Conservation (phyloP, 164 flowering plant genomes). For the Paratinospora sagittata region DNA sequence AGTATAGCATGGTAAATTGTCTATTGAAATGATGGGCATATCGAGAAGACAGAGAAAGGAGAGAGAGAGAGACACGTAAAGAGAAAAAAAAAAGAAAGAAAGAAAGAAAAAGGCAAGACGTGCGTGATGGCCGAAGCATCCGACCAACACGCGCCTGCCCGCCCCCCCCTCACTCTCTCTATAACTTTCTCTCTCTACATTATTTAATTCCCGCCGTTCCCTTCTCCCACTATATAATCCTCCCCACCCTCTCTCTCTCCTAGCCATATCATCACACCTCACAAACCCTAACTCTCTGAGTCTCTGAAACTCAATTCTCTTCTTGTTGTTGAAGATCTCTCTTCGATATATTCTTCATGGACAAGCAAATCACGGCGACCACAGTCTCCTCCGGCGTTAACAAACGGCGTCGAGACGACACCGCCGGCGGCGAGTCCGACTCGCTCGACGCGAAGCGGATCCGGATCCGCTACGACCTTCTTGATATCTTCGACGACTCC, state of each 20-base stretch:
- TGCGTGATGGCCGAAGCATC: slow-evolving; percentile 48
- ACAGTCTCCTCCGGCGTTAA: no score
- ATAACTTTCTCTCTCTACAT: background rate
- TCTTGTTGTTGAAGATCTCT: no score
- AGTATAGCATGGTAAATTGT: no score
- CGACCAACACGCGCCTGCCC: slow-evolving; percentile 37
- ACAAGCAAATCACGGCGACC: no score
- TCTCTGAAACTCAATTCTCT: no score
- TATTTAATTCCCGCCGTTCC: background rate
- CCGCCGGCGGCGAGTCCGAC: slow-evolving; percentile 7
- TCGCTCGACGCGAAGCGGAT: slow-evolving; percentile 49
- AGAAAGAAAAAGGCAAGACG: slow-evolving; percentile 29
- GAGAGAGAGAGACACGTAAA: no score
- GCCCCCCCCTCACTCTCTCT: background rate
- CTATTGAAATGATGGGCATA: no score
- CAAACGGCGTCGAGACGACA: slow-evolving; percentile 14
- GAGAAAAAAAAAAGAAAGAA: background rate
- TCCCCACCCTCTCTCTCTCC: slow-evolving; percentile 7
- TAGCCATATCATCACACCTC: slow-evolving; percentile 4
- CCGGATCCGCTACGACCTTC: slow-evolving; percentile 40
- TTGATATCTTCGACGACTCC: slow-evolving; percentile 42
- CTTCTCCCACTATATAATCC: background rate
- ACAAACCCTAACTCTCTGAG: background rate
- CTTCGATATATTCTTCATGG: no score
- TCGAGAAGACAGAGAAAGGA: no score